Base-by-base conservation (phyloP, 306 rosid species). In the Cucurbita ficifolia region DNA sequence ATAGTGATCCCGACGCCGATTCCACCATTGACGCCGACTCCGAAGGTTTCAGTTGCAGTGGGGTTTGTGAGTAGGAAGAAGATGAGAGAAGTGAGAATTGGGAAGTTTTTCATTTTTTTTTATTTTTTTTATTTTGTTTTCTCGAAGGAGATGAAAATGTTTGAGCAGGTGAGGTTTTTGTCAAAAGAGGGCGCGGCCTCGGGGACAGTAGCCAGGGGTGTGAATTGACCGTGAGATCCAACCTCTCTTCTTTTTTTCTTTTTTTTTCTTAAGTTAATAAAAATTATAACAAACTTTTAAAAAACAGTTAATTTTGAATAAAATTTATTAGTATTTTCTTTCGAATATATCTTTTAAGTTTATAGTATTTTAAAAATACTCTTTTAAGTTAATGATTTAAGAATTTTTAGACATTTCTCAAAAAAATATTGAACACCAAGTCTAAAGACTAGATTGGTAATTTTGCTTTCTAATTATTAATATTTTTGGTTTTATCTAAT, bases 1-100 rank as follows among this genome's bases (percentile, higher is more conserved):
- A 60, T 81, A 1, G 79, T 78, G 7, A 77, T 83, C 19, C 60
- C 80, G 2, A 73, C 82, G n/a, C 76, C 74, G 40, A 75, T 80
- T 2, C 75, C 75, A 5, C 56, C 76, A 16, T 46, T 33, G 22
- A 73, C 69, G 22, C 12, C 50, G 13, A 73, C 69, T 11, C 24
- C 76, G 24, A 73, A 57, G 49, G 40, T 24, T 49, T 21, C 40
- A 11, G 8, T 58, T 35, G 59, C 42, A 49, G 61, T 59, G 40
- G 24, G 11, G 11, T n/a, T 29, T 13, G 21, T 1, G 48, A 45
- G 56, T 39, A 68, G 59, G 61, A 61, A 60, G 72, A 75, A 33
- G 78, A 73, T 3, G 64, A 75, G 38, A 29, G 3, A 24, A 21
- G 69, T 16, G 51, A 73, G 22, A 19, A 72, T 7, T 64, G 50